phyloP scores from a whole-genome alignment of 257 asterid genomes.

The Salvia miltiorrhiza region DNA sequence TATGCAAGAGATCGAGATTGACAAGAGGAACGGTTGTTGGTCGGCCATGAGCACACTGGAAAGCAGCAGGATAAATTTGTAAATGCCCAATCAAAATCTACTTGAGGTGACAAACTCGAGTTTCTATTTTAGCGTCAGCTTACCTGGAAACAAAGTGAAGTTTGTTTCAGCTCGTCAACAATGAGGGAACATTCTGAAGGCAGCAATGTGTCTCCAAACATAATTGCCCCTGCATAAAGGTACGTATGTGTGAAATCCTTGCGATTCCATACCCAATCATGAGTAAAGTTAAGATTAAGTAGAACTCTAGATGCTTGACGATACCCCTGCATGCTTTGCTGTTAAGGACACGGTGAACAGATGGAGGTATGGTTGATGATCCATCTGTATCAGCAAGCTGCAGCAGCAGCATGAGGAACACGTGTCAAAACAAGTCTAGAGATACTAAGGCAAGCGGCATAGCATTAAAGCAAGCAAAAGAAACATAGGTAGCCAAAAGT shows the following conservation, averaged over 20 bases:
- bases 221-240: conserved; percentile 69
- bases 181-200: conserved; percentile 91
- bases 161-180: conserved; percentile 83
- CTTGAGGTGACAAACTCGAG: not conserved
- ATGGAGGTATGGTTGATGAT: conserved; percentile 83
- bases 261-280: no score
- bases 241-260: no score
- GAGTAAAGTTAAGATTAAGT: not conserved
- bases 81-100: not conserved
- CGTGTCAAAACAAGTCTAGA: not conserved
- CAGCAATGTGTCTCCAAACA: conserved; percentile 91
- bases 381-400: conserved; percentile 96
- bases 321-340: conserved; percentile 96
- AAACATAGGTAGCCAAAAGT: not conserved
- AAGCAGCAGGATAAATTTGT: conserved; percentile 11
- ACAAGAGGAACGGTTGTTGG: conserved; percentile 92
- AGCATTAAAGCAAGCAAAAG: not conserved
- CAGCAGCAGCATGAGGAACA: conserved; percentile 21
- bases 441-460: conserved; percentile 5
- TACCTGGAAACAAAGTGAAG: conserved; percentile 94
- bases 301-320: conserved; percentile 9
- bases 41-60: conserved; percentile 97
- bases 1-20: conserved; percentile 56
- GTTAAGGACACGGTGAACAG: conserved; percentile 78
- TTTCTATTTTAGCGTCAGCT: conserved; percentile 28